Evolutionary conservation across 164 flowering plant genomes (phyloP).

Genomic region (Litsea cubeba): DNA sequence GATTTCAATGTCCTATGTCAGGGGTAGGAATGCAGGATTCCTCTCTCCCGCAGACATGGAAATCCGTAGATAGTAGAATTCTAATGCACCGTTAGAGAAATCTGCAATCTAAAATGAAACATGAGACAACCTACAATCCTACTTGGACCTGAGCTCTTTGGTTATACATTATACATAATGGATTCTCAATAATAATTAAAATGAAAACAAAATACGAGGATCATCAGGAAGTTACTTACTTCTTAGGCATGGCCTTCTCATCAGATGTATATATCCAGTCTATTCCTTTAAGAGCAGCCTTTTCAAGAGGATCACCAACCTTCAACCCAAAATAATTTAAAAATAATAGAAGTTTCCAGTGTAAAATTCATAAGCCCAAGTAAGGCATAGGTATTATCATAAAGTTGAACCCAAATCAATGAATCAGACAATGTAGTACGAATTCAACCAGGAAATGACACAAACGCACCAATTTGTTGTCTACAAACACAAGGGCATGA

Average conservation of each 20-base stretch:
- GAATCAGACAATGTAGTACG: neutral
- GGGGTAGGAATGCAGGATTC: no score
- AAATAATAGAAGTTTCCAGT: neutral
- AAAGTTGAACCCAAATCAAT: neutral
- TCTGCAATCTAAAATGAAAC: no score
- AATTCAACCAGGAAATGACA: neutral
- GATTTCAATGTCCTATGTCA: no score
- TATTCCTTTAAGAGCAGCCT: slow-evolving; percentile 96
- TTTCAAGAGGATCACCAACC: slow-evolving; percentile 99
- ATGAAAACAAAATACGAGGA: no score
- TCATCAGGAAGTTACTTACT: slow-evolving; percentile 33
- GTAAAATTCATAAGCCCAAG: neutral
- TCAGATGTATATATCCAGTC: slow-evolving; percentile 96
- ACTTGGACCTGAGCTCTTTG: no score
- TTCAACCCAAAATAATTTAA: slow-evolving; percentile 21
- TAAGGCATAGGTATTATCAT: neutral
- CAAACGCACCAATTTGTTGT: slow-evolving; percentile 77
- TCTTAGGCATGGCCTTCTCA: slow-evolving; percentile 96
- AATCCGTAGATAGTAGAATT: no score
- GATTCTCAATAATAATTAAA: no score
- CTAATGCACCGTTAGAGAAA: no score
- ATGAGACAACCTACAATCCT: no score
- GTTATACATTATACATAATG: no score
- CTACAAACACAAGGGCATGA: slow-evolving; percentile 96
- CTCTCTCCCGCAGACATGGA: no score